Evolutionary conservation across 768 basidiomycete species (phyloP).

Genomic region (Nidula microcarpa): DNA sequence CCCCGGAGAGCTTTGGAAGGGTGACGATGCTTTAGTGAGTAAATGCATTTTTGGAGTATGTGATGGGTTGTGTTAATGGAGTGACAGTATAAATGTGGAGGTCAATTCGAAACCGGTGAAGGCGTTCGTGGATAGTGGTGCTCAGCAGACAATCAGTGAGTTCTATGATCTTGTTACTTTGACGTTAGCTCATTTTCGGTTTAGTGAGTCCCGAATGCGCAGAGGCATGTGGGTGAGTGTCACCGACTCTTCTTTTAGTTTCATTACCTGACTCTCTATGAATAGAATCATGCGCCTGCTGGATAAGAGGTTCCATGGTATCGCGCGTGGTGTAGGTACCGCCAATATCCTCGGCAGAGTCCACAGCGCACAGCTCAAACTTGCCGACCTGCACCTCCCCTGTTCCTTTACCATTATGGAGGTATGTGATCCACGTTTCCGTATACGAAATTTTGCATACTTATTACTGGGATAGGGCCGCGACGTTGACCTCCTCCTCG

Average conservation of each 20-base stretch:
- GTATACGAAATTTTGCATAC: neutral
- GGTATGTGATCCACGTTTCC: slow-evolving; percentile 34
- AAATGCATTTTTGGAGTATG: neutral
- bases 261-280: slow-evolving; percentile 1
- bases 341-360: slow-evolving; percentile 92
- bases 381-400: slow-evolving; percentile 79
- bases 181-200: neutral
- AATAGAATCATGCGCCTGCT: slow-evolving; percentile 87
- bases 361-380: slow-evolving; percentile 88
- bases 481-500: slow-evolving; percentile 92
- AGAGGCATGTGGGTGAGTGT: slow-evolving; percentile 79
- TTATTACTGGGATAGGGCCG: slow-evolving; percentile 51
- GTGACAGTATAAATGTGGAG: slow-evolving; percentile 81
- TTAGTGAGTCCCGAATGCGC: slow-evolving; percentile 91
- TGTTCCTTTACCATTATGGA: slow-evolving; percentile 97
- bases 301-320: slow-evolving; percentile 83
- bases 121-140: slow-evolving; percentile 98
- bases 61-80: neutral
- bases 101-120: slow-evolving; percentile 89
- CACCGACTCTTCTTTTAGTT: neutral
- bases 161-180: slow-evolving; percentile 7
- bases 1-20: slow-evolving; percentile 88
- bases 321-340: slow-evolving; percentile 92
- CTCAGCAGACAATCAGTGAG: slow-evolving; percentile 94
- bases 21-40: slow-evolving; percentile 97